Evolutionary conservation across 2,329 filamentous ascomycete genomes (phyloP), one percentile per base, ranked within the genome.

Genomic region (Fusarium circinatum): DNA sequence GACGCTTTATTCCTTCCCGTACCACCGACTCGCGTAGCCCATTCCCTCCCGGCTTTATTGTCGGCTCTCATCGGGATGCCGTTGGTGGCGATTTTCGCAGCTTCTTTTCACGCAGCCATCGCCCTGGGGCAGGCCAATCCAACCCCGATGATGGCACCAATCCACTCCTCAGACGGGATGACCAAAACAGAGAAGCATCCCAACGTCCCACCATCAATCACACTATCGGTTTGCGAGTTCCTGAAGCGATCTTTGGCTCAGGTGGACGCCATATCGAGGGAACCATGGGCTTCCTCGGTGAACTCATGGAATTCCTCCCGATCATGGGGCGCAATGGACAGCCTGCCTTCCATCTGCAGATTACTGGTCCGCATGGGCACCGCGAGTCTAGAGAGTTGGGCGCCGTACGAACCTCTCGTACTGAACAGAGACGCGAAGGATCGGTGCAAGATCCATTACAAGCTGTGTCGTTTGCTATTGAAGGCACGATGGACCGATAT

Each of bases 91-190:
- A 88, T 65, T 88, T 88, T 76, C 84, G 85, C 48, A 86, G 81
- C 74, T 86, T 85, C 68, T 86, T 82, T 85, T 83, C 83, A 28
- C 82, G 89, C 74, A 83, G 86, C 69, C 88, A 90, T 76, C 86
- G 89, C 64, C 82, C 87, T 60, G 86, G 86, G 52, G 85, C 84
- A 26, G 85, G 88, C 38, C 84, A 89, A 59, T 87, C 89, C 64
- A 86, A 86, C 34, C 87, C 89, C 39, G 94, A 98, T 73, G 95
- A 98, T 79, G 95, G 94, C 8, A 87, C 91, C 28, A 98, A 98
- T 79, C 96, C 96, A 48, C 86, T 98, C 18, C 89, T 98, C 61
- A 92, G 95, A 73, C 92, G 94, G 51, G 82, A 79, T 54, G 83
- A 84, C 28, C 77, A 82, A 32, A 81, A 79, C 30, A 83, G 84